These are phyloP conservation scores for Margaritispora aquatica DNA, from an alignment of 495 filamentous ascomycete genomes.

Conservation along the genomic window DNA sequence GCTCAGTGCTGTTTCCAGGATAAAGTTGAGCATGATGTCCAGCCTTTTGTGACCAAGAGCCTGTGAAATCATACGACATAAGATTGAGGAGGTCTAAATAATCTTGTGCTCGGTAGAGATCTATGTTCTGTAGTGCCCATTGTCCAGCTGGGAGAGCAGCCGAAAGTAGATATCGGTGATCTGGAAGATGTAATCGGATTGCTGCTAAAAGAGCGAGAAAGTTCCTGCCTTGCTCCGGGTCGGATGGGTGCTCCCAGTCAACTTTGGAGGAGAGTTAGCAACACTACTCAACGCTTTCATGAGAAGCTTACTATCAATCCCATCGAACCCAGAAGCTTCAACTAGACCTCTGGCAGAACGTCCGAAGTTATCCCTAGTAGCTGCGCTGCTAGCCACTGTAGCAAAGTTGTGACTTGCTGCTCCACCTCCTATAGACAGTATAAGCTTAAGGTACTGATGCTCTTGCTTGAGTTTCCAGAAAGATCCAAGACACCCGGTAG, in stretches of 20 bases:
- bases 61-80: slow-evolving; percentile 85
- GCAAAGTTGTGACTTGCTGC: slow-evolving; percentile 75
- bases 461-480: slow-evolving; percentile 68
- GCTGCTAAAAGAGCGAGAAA: slow-evolving; percentile 67
- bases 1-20: slow-evolving; percentile 46
- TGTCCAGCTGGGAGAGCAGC: slow-evolving; percentile 75
- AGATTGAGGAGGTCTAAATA: slow-evolving; percentile 78
- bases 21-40: slow-evolving; percentile 82
- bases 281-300: neutral
- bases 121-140: slow-evolving; percentile 70
- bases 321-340: slow-evolving; percentile 71
- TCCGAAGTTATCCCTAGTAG: slow-evolving; percentile 63
- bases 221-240: slow-evolving; percentile 60
- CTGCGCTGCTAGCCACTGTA: slow-evolving; percentile 55
- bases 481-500: slow-evolving; percentile 69
- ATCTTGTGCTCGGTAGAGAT: slow-evolving; percentile 54
- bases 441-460: slow-evolving; percentile 68
- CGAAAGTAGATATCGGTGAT: slow-evolving; percentile 69
- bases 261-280: slow-evolving; percentile 44
- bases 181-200: slow-evolving; percentile 64
- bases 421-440: slow-evolving; percentile 85
- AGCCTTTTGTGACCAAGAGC: slow-evolving; percentile 61
- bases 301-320: slow-evolving; percentile 68
- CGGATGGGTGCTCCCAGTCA: slow-evolving; percentile 84
- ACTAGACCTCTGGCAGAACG: slow-evolving; percentile 64